Conservation (phyloP, 257 asterid genomes). For the Petunia secreta region DNA sequence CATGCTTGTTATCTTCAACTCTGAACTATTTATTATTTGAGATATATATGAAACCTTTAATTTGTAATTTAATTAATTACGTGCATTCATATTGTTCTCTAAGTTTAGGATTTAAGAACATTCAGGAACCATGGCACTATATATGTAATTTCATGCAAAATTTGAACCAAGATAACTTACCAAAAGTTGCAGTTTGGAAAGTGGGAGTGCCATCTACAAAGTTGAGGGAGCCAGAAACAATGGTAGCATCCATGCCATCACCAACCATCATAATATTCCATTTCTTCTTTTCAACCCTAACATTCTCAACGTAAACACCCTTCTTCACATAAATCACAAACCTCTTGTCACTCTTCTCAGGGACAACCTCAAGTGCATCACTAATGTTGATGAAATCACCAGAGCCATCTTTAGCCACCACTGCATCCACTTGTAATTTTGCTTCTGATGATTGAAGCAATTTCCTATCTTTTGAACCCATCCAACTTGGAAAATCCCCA, state of each 20-base stretch:
- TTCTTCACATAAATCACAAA: conserved; percentile 29
- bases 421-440: background rate
- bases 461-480: conserved; percentile 32
- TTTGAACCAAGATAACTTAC: conserved; percentile 12
- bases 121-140: no score
- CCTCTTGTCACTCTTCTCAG: conserved; percentile 16
- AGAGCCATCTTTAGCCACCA: conserved; percentile 36
- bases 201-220: conserved; percentile 30
- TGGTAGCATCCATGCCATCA: conserved; percentile 37
- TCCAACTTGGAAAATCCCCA: conserved; percentile 27
- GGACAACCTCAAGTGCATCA: conserved; percentile 29
- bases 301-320: conserved; percentile 30
- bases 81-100: background rate
- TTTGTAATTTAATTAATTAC: background rate
- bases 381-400: conserved; percentile 26
- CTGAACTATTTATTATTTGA: no score
- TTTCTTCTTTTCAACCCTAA: conserved; percentile 25
- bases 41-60: background rate
- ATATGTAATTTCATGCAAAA: background rate
- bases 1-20: no score
- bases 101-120: background rate
- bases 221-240: conserved; percentile 30
- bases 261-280: conserved; percentile 36
- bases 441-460: conserved; percentile 12
- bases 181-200: conserved; percentile 34